Evolutionary conservation across 2,329 filamentous ascomycete species (phyloP), one percentile per base, ranked within the genome.

Genomic region (Chrysoporthe deuterocubensis): DNA sequence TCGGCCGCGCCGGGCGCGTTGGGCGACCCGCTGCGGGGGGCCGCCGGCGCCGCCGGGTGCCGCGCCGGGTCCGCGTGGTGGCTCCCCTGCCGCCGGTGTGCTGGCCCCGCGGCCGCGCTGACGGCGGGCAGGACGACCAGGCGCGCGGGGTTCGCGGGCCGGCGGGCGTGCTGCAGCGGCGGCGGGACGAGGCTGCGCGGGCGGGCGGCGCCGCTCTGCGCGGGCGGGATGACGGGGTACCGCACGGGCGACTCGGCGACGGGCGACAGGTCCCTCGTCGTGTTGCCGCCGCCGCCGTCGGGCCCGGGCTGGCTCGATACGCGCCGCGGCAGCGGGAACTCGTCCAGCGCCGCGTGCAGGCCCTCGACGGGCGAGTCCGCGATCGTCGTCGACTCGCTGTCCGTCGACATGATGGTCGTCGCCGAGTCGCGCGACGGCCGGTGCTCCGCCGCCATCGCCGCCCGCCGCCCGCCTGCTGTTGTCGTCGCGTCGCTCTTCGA

Each of bases 221-320:
- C 43, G n/a, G 62, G 58, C 16, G 68, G 66, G 40, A 70, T 68
- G 34, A 65, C 62, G 48, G 76, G 74, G 56, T 78, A 77, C 11
- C 65, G 72, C 37, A 77, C 77, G 16, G 77, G 83, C 0, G 82
- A 84, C 71, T 87, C 84, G 14, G 76, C 76, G 6, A 87, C 84
- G 1, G 84, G 84, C 0, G 84, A 84, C 4, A 86, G 77, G 57
- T 77, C 79, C 69, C 74, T 64, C 68, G 75, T 43, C 75, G 72
- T 59, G n/a, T n/a, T n/a, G 37, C 4, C 34, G 40, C 6, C 54
- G n/a, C 52, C 11, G 64, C 34, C 26, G 14, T n/a, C 56, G 16
- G 18, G 8, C 37, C 16, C 63, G 4, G 60, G 37, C 2, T 37
- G 56, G 9, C 14, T 40, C 4, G 67, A 63, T 26, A 40, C 59